phyloP scores from a whole-genome alignment of 2,329 filamentous ascomycete species.

The Fusarium beomiforme region DNA sequence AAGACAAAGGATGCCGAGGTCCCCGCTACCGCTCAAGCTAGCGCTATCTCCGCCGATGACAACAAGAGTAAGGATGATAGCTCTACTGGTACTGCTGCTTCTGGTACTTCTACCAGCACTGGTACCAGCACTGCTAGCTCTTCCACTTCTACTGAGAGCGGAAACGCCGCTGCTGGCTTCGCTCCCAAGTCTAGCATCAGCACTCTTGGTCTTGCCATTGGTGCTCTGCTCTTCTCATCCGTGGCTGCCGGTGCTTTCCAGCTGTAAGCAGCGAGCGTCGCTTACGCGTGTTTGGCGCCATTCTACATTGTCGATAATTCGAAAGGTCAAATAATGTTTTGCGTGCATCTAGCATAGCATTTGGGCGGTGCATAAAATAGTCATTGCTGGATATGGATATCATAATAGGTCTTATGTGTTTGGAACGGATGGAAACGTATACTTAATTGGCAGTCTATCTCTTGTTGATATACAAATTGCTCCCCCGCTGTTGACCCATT shows the following conservation, averaged over 20 bases:
- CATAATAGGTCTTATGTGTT: conserved; percentile 21
- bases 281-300: neutral
- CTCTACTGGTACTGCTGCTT: neutral
- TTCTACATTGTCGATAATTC: conserved; percentile 17
- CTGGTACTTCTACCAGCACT: conserved; percentile 14
- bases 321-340: conserved; percentile 11
- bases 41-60: conserved; percentile 42
- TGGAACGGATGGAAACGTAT: conserved; percentile 14
- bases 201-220: conserved; percentile 48
- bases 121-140: conserved; percentile 21
- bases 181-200: conserved; percentile 41
- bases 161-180: conserved; percentile 35
- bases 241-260: conserved; percentile 40
- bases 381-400: conserved; percentile 26
- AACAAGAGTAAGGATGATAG: conserved; percentile 13
- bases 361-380: neutral
- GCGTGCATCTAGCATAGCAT: conserved; percentile 6
- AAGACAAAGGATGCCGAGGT: conserved; percentile 42
- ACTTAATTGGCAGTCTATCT: conserved; percentile 13
- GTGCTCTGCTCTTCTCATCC: conserved; percentile 51
- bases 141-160: conserved; percentile 18
- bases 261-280: conserved; percentile 26
- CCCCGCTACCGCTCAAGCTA: conserved; percentile 46
- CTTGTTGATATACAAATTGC: neutral
- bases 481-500: conserved; percentile 23